phyloP scores from a whole-genome alignment of 2,329 filamentous ascomycete genomes.

The Huntiella decipiens region DNA sequence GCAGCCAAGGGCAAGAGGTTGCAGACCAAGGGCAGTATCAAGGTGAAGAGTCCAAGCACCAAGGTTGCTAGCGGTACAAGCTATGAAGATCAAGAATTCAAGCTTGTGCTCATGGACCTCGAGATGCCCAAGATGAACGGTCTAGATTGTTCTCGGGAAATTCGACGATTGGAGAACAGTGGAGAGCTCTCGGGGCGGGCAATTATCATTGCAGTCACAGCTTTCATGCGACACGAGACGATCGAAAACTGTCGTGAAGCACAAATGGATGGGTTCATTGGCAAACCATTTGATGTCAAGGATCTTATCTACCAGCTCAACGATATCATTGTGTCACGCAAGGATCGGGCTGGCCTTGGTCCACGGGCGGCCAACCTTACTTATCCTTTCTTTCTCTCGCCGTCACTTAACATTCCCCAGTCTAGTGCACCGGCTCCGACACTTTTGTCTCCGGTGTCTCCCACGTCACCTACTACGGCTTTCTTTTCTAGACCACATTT shows the following conservation, averaged over 20 bases:
- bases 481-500: background rate
- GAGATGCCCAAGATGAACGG: constrained; percentile 78
- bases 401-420: no score
- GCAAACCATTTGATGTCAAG: constrained; percentile 62
- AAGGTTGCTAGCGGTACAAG: no score
- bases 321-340: constrained; percentile 12
- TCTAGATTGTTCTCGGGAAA: constrained; percentile 49
- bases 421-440: background rate
- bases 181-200: constrained; percentile 45
- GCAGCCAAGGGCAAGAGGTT: constrained; percentile 37
- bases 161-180: constrained; percentile 46
- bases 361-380: no score
- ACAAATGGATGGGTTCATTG: constrained; percentile 49
- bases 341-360: no score
- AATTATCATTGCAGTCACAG: constrained; percentile 70
- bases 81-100: constrained; percentile 25
- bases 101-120: constrained; percentile 60
- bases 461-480: background rate
- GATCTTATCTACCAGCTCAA: constrained; percentile 50
- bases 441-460: background rate
- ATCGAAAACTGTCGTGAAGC: background rate
- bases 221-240: constrained; percentile 45
- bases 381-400: no score
- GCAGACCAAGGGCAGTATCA: constrained; percentile 22
- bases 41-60: no score